Evolutionary conservation across 805 yeast species (phyloP).

Genomic region (Ogataea henricii): DNA sequence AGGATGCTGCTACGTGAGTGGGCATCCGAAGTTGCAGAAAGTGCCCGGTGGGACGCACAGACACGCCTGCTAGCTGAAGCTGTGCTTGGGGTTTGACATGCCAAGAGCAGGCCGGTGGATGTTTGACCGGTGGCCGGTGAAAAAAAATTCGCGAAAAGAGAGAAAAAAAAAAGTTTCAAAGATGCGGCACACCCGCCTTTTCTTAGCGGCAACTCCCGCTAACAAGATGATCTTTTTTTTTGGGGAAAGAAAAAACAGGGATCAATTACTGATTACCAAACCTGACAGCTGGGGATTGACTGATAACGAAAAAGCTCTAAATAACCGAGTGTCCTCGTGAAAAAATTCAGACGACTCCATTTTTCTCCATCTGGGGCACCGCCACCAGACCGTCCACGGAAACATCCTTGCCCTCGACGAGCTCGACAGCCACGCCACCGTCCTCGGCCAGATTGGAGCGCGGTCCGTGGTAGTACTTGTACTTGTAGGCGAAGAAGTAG

Average conservation of each 20-base stretch:
- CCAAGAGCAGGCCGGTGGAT: too few species aligned
- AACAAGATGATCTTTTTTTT: too few species aligned
- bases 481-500: slow-evolving; percentile 54
- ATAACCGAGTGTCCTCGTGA: too few species aligned
- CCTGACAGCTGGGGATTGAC: neutral
- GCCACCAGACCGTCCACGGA: neutral
- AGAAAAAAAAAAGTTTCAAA: too few species aligned
- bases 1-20: too few species aligned
- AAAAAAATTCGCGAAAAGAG: too few species aligned
- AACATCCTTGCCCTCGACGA: neutral
- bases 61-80: too few species aligned
- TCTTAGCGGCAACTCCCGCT: slow-evolving; percentile 1
- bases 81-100: too few species aligned
- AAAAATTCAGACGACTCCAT: too few species aligned
- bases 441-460: slow-evolving; percentile 18
- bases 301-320: neutral
- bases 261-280: neutral
- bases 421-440: neutral
- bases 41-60: too few species aligned
- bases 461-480: slow-evolving; percentile 60
- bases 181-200: neutral
- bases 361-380: neutral
- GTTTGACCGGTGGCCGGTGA: too few species aligned
- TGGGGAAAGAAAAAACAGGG: neutral
- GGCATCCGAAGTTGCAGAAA: too few species aligned